phyloP scores from a whole-genome alignment of 768 basidiomycete genomes.

The Podaxis sp. region DNA sequence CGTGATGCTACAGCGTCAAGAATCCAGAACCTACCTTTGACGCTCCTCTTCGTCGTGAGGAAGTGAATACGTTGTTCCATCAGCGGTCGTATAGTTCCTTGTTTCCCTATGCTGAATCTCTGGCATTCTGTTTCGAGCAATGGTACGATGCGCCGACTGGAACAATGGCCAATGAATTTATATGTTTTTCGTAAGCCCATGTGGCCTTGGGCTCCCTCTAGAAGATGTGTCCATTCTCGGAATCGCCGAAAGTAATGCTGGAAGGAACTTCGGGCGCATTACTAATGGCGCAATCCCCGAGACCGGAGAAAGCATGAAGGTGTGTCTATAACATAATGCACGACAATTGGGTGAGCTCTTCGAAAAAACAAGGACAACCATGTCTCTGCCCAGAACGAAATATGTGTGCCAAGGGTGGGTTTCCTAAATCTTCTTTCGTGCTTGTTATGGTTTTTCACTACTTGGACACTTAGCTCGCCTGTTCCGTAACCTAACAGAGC shows the following conservation, averaged over 20 bases:
- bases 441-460: no score
- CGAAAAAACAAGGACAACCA: no score
- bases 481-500: no score
- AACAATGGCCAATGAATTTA: neutral
- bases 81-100: neutral
- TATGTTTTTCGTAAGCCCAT: neutral
- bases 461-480: no score
- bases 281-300: neutral
- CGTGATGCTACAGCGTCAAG: neutral
- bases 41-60: constrained; percentile 10
- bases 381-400: no score
- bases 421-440: no score
- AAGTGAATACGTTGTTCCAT: neutral
- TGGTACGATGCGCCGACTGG: neutral
- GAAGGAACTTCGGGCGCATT: neutral
- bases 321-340: no score
- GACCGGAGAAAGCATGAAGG: neutral
- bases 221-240: neutral
- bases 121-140: neutral
- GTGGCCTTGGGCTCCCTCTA: neutral
- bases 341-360: no score
- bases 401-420: no score
- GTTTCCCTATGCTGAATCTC: neutral
- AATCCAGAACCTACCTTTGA: neutral
- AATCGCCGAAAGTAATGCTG: neutral